Evolutionary conservation across 2,329 filamentous ascomycete species (phyloP), one percentile per base, ranked within the genome.

Genomic region (Epichloe hybrida): DNA sequence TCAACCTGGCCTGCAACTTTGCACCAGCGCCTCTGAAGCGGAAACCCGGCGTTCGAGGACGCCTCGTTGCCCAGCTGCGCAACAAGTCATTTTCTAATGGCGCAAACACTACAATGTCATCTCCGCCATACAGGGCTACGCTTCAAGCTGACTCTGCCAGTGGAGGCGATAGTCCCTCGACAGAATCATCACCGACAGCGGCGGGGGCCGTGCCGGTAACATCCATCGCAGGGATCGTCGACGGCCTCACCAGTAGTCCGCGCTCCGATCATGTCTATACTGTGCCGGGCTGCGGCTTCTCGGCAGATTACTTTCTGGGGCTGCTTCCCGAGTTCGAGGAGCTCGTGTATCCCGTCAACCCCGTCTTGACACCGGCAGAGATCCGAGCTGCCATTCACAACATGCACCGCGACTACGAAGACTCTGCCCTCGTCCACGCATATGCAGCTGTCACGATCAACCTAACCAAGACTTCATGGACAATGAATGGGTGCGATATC

Each of bases 391-490:
- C 63, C n/a, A 64, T 69, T 40, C 53, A 54, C 1, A 60, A 57
- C 23, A 68, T 68, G 65, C 58, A 66, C 17, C 51, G 52, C 11
- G 60, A 57, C 46, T 54, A 60, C 34, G 63, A 69, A 41, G 64
- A 69, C 37, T 57, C 63, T 0, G 66, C 66, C 0, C 58, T 69
- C 27, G 63, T 67, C 1, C 67, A 67, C 43, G 62, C 64, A 2
- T 67, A 61, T 35, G 66, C 59, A 2, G 64, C 66, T 8, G 58
- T 67, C 13, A 69, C 66, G 7, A 62, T 67, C 54, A 67, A 68
- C 47, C 54, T 69, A 20, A 63, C 61, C 0, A 61, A 64, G 39
- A 62, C 62, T 0, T 59, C 62, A 0, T 62, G 58, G 54, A 61
- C 58, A 3, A 45, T 58, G 12, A 57, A 64, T 12, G 61, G 59